Conservation (phyloP, 192 early-diverging fungal species). For the Pecoramyces ruminantium region DNA sequence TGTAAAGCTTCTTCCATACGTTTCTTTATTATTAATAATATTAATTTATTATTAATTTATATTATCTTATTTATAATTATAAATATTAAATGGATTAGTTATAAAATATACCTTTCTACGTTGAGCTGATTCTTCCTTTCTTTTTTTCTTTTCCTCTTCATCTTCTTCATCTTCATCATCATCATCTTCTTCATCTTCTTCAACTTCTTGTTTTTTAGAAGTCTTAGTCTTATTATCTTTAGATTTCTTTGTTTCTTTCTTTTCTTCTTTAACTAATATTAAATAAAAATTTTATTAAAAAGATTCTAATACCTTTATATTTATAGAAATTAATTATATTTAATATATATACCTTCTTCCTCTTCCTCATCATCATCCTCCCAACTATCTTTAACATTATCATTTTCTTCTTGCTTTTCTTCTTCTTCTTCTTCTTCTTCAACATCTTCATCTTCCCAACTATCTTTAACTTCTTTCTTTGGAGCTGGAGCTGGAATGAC, state of each 20-base stretch:
- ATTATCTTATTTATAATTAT: too few species aligned
- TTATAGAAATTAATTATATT: too few species aligned
- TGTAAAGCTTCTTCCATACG: constrained; percentile 59
- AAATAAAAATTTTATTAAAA: too few species aligned
- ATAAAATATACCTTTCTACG: constrained; percentile 38
- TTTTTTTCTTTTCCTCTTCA: constrained; percentile 17
- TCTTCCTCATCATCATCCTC: constrained; percentile 12
- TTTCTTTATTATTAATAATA: constrained; percentile 7
- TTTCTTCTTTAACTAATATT: constrained; percentile 4
- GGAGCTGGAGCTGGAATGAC: background rate
- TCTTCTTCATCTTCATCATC: constrained; percentile 21
- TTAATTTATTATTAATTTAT: too few species aligned
- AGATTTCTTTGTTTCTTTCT: background rate
- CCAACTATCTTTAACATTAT: constrained; percentile 8
- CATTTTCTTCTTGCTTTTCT: constrained; percentile 8
- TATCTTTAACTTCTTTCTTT: constrained; percentile 7
- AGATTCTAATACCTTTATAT: too few species aligned
- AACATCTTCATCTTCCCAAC: constrained; percentile 3
- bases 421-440: constrained; percentile 12
- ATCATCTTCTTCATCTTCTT: constrained; percentile 11
- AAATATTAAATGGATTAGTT: too few species aligned
- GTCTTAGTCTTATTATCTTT: constrained; percentile 12
- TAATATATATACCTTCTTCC: constrained; percentile 4
- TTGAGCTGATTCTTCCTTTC: constrained; percentile 63
- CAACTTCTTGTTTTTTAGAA: constrained; percentile 13